Base-by-base conservation (phyloP, 495 filamentous ascomycete species). In the Trichoderma asperelloides region DNA sequence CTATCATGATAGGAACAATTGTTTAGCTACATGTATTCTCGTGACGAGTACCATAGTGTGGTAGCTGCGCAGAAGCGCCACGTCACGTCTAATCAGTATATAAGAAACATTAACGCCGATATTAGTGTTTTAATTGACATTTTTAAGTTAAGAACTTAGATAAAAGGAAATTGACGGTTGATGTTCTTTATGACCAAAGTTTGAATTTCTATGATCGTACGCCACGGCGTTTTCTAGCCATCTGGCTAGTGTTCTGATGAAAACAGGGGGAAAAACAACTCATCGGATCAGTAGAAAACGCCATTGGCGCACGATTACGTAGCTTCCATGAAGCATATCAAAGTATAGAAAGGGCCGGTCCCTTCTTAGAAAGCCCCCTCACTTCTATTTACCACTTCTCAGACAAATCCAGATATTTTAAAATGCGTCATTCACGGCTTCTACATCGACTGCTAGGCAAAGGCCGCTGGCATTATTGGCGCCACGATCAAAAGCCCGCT, bases 301-400 rank as follows among this genome's bases (percentile, higher is more conserved):
- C 47, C 47, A 18, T 51, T 51, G 18, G 47, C 47, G 47, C 47
- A 51, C 47, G n/a, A 51, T 51, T 51, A 51, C 47, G 47, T 51
- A 51, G 47, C 47, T 21, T 51, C 21, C 47, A 51, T 51, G n/a
- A 8, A 51, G 47, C 47, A 51, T 21, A n/a, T 51, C 16, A 51
- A 51, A 51, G 47, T 51, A 51, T 51, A 51, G 18, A 1, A 51
- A 21, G 15, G 47, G 43, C 18, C 18, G 43, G 7, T 45, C 18
- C 43, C 43, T 45, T 45, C 43, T 21, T 51, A 16, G 21, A n/a
- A 51, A 51, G 0, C n/a, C 47, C 16, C 47, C 41, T 8, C 30
- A 51, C n/a, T 4, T 51, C 0, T 8, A 51, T 21, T 21, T 21
- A 51, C 47, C 47, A 51, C n/a, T 51, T 21, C 47, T 21, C n/a